Evolutionary conservation across 1,284 basidiomycete species (phyloP).

Genomic region (Peniophora sp.): DNA sequence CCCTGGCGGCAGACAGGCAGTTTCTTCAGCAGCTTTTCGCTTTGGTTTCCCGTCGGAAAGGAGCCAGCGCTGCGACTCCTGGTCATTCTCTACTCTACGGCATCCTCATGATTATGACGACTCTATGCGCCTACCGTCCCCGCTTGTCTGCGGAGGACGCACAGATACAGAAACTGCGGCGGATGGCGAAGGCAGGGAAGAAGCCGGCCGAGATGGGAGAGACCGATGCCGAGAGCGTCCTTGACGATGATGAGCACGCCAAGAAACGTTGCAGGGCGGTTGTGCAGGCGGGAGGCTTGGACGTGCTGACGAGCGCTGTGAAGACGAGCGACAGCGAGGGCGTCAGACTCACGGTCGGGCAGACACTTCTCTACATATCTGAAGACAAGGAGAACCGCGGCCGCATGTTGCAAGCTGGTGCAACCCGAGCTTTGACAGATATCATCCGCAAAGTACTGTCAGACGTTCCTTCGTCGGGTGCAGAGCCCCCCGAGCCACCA

Average conservation of each 20-base stretch:
- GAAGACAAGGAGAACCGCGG: conserved; percentile 76
- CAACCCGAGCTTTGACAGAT: conserved; percentile 61
- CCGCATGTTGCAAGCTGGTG: conserved; percentile 77
- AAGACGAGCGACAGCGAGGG: conserved; percentile 48
- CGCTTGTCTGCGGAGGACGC: conserved; percentile 70
- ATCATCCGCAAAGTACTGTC: conserved; percentile 43
- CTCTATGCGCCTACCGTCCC: conserved; percentile 66
- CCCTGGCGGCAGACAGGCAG: conserved; percentile 41
- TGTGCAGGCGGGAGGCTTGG: conserved; percentile 54
- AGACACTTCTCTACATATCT: conserved; percentile 63
- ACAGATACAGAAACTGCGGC: conserved; percentile 70
- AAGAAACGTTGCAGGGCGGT: conserved; percentile 48
- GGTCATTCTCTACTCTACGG: conserved; percentile 65
- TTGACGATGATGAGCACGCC: conserved; percentile 62
- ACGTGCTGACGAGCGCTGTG: conserved; percentile 53
- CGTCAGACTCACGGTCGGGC: conserved; percentile 40
- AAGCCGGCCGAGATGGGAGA: conserved; percentile 22
- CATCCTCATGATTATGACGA: conserved; percentile 64
- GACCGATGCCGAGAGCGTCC: conserved; percentile 17
- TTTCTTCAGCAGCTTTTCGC: conserved; percentile 61
- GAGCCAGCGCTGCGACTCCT: conserved; percentile 17
- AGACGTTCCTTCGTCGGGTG: conserved; percentile 16
- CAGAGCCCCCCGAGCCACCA: conserved; percentile 23
- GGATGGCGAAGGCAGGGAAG: conserved; percentile 51
- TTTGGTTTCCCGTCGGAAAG: conserved; percentile 45